phyloP scores from a whole-genome alignment of 1,139 yeast species.

The Taiozyma sp. region DNA sequence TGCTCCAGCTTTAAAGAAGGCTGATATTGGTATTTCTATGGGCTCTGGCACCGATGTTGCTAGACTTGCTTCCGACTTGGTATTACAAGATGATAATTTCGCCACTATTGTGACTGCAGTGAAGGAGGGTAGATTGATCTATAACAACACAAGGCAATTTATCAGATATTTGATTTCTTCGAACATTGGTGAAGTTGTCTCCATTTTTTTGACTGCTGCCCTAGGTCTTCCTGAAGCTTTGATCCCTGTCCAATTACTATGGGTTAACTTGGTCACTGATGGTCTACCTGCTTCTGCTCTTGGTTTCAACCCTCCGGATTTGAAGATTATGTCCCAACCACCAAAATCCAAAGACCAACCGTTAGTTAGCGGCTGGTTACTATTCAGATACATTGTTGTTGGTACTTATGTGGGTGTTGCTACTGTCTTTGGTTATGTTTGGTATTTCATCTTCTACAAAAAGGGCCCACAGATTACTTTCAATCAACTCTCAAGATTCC shows the following conservation, averaged over 20 bases:
- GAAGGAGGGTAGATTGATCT: constrained; percentile 80
- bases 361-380: constrained; percentile 32
- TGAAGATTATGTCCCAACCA: constrained; percentile 51
- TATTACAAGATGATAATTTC: constrained; percentile 68
- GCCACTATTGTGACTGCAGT: constrained; percentile 73
- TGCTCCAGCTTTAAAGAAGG: constrained; percentile 37
- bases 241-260: constrained; percentile 73
- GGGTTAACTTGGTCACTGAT: constrained; percentile 77
- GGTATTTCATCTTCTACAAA: constrained; percentile 33
- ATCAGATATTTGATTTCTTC: constrained; percentile 74
- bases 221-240: constrained; percentile 67
- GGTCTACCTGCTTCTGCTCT: constrained; percentile 85
- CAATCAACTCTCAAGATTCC: constrained; percentile 31
- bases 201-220: constrained; percentile 65
- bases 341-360: constrained; percentile 47
- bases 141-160: constrained; percentile 75
- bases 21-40: constrained; percentile 37
- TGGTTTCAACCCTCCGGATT: constrained; percentile 64
- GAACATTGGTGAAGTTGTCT: constrained; percentile 68
- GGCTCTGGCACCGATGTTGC: constrained; percentile 53
- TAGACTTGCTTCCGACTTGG: constrained; percentile 54
- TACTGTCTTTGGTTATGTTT: constrained; percentile 37
- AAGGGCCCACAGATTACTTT: constrained; percentile 33
- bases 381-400: constrained; percentile 33
- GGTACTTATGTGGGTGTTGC: constrained; percentile 37